A percentile compares a stretch with the other conserved stretches of the same genome.
Conservation (phyloP, 1,284 basidiomycete genomes). For the Fereydounia khargensis region DNA sequence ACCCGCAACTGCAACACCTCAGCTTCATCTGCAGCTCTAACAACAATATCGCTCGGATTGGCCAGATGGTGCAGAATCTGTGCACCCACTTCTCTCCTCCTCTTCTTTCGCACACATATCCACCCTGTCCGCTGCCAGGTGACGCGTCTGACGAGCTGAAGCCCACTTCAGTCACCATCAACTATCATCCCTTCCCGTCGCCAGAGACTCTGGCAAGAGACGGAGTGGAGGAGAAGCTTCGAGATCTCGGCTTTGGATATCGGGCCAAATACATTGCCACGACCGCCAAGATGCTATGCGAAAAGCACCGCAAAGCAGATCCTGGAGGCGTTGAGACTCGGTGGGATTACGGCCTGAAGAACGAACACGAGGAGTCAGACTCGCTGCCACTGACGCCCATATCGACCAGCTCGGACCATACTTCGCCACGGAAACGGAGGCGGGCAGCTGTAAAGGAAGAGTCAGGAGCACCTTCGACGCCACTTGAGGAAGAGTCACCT, state of each 20-base stretch:
- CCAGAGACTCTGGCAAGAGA: conserved; percentile 68
- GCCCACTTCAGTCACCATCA: conserved; percentile 26
- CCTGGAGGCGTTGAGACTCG: background rate
- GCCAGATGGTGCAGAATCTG: conserved; percentile 56
- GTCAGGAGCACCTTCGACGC: too few species aligned
- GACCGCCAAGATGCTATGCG: conserved; percentile 73
- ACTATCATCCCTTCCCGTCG: conserved; percentile 81
- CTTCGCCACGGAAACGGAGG: too few species aligned
- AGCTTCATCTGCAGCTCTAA: conserved; percentile 97
- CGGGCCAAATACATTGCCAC: conserved; percentile 84
- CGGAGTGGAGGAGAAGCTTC: conserved; percentile 63
- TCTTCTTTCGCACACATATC: conserved; percentile 59
- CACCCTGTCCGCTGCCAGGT: conserved; percentile 16
- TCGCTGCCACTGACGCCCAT: too few species aligned
- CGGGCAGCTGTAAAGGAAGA: too few species aligned
- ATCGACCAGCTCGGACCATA: too few species aligned
- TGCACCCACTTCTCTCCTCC: conserved; percentile 63
- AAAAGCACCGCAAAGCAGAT: conserved; percentile 53
- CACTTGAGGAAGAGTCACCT: conserved; percentile 16
- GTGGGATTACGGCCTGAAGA: conserved; percentile 1
- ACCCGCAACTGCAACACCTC: too few species aligned
- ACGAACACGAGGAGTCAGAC: background rate
- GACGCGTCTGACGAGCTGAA: conserved; percentile 3
- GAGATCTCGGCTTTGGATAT: conserved; percentile 89
- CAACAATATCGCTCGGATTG: conserved; percentile 70